phyloP scores from a whole-genome alignment of 768 basidiomycete genomes.

The Mycena floridula region DNA sequence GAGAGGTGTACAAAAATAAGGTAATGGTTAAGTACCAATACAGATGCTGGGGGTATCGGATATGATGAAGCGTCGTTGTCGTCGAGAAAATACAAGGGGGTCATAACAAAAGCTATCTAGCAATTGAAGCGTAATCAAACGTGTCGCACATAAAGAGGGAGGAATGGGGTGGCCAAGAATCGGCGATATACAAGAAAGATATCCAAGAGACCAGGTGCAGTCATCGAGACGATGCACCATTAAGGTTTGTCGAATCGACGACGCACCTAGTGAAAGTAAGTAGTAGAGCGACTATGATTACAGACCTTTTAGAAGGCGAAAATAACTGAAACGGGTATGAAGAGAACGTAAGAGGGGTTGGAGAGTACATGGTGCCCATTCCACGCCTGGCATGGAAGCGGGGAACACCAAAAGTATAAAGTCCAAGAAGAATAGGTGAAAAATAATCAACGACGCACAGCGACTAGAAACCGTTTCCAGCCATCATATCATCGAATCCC shows the following conservation, averaged over 20 bases:
- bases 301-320: neutral
- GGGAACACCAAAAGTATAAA: neutral
- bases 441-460: slow-evolving; percentile 5
- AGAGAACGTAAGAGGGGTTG: neutral
- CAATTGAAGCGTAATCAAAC: neutral
- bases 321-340: neutral
- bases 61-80: neutral
- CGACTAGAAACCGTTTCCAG: slow-evolving; percentile 19
- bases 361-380: neutral
- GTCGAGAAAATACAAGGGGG: neutral
- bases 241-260: neutral
- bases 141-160: too few relatives aligned
- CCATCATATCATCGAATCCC: slow-evolving; percentile 38
- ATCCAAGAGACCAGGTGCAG: neutral
- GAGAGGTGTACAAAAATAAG: too few relatives aligned
- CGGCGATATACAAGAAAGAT: too few relatives aligned
- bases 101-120: neutral
- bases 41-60: neutral
- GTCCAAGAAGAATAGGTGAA: neutral
- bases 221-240: neutral
- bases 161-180: too few relatives aligned
- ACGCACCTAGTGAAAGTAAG: neutral
- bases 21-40: too few relatives aligned
- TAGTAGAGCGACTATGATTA: neutral
- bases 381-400: neutral